Percentiles rank a stretch among this genome's conserved stretches.
phyloP scores from a whole-genome alignment of 192 early-diverging fungal genomes.

The Entomortierella beljakovae region DNA sequence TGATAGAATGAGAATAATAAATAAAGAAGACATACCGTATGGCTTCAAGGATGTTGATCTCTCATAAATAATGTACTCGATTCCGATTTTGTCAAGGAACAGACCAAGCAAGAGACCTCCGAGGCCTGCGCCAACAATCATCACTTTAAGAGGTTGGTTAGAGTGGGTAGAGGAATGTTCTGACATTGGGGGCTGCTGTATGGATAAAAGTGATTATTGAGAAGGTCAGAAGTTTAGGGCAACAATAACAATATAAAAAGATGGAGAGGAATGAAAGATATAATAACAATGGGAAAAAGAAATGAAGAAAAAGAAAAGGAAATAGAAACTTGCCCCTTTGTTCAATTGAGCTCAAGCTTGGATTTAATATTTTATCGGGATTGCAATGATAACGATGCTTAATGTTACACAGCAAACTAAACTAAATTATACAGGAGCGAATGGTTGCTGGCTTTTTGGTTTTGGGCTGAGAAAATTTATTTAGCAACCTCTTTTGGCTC shows the following conservation, averaged over 20 bases:
- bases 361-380: too few relatives aligned
- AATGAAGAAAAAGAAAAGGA: background rate
- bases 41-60: constrained; percentile 13
- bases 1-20: background rate
- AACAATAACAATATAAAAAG: background rate
- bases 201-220: background rate
- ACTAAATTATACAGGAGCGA: too few relatives aligned
- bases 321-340: background rate
- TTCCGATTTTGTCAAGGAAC: constrained; percentile 9
- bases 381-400: too few relatives aligned
- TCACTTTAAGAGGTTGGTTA: constrained; percentile 2
- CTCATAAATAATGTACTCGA: constrained; percentile 33
- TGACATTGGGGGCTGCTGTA: background rate
- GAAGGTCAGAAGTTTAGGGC: background rate
- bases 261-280: background rate
- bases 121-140: constrained; percentile 33
- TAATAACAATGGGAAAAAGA: background rate
- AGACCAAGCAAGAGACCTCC: constrained; percentile 18
- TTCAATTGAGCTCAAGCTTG: background rate
- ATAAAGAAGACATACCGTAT: constrained; percentile 4
- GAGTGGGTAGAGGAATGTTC: background rate
- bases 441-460: too few relatives aligned
- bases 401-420: too few relatives aligned
- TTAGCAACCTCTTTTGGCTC: too few relatives aligned
- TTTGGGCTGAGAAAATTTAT: too few relatives aligned